Evolutionary conservation across 2,329 filamentous ascomycete species (phyloP), one percentile per base, ranked within the genome.

Genomic region (Shiraia bambusicola): DNA sequence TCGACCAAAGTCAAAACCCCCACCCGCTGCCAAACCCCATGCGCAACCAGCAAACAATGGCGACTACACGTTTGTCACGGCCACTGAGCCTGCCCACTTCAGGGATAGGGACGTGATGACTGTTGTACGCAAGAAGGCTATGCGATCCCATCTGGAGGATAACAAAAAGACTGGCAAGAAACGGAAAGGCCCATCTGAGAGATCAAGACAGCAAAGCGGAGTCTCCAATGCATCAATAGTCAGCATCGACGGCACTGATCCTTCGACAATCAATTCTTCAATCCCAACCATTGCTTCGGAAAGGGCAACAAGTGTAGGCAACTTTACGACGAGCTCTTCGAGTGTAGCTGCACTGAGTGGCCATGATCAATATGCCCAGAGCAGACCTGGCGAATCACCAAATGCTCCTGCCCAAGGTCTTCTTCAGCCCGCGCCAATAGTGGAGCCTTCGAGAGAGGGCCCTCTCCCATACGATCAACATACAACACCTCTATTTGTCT

Each of bases 81-180:
- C 54, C 37, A 61, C 31, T 22, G 57, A 56, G 11, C 66, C 56
- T 16, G 55, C 47, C 4, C 58, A 63, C 12, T 58, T 70, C 42
- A 68, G 60, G 43, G 45, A 60, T 6, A 61, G 52, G 35, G 47
- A 51, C 30, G 48, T 50, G 22, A 68, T 70, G 65, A 63, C 59
- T 13, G 47, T 40, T 24, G 61, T 69, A 26, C 65, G 67, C 27
- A 63, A 63, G 30, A 53, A 56, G 35, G 67, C 67, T 4, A 70
- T 70, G 67, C 54, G 48, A 13, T 51, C 52, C 31, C 63, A 56
- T 22, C 35, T 70, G 11, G 47, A 59, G 35, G 52, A 54, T 6
- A 52, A 50, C 16, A 55, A 59, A 46, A 58, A 52, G 16, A 39
- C 50, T 28, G 30, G 30, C 12, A 36, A 27, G n/a, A 45, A 42